phyloP scores from a whole-genome alignment of 495 filamentous ascomycete species.

The Penicillium samsonianum region DNA sequence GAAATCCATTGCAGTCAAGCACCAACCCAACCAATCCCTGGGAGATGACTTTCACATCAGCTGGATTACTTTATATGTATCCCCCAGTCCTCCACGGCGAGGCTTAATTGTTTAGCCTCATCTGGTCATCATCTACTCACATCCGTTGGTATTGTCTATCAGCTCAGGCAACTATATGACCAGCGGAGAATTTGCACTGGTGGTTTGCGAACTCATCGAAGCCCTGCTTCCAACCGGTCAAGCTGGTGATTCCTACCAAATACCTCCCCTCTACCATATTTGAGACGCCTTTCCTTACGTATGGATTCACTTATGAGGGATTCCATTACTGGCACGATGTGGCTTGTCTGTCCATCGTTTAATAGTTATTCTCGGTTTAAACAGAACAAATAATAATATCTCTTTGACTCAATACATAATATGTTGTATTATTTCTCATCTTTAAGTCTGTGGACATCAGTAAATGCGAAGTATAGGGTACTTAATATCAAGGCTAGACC shows the following conservation, averaged over 20 bases:
- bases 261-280: not conserved
- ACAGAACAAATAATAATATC: not conserved
- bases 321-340: not conserved
- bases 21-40: not conserved
- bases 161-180: not conserved
- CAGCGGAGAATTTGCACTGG: not conserved
- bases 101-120: not conserved
- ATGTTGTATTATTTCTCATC: not conserved
- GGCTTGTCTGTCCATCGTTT: not conserved
- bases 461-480: not conserved
- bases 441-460: not conserved
- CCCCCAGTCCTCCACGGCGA: not conserved
- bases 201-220: not conserved
- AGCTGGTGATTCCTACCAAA: not conserved
- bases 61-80: not conserved
- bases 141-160: not conserved
- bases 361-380: not conserved
- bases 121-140: not conserved
- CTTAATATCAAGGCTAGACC: not conserved
- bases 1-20: not conserved
- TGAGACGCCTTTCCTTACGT: not conserved
- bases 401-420: not conserved
- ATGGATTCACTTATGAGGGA: not conserved
- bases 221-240: not conserved
- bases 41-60: not conserved